Base-by-base conservation (phyloP, 768 basidiomycete species). In the Collybia sordida region DNA sequence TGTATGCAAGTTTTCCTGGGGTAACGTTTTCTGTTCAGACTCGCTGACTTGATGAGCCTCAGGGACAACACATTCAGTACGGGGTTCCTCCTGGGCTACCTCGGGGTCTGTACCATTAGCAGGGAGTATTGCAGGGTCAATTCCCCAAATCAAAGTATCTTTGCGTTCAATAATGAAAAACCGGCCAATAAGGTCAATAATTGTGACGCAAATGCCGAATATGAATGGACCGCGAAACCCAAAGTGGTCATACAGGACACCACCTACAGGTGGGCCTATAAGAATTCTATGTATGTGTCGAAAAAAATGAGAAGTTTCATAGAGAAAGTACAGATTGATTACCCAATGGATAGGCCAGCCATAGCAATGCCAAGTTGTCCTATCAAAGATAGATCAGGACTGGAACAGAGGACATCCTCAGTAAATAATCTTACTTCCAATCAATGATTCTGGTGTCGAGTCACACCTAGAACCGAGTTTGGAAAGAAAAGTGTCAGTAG, bases 341-440 rank as follows among this genome's bases (percentile, higher is more conserved):
- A 82, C 80, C 84, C 83, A 22, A 81, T 49, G 14, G 81, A 77
- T 35, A 83, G 59, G 11, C 83, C 82, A 6, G 71, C 67, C 75
- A 85, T 83, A 3, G 81, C 78, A 27, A 83, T 64, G 0, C 85
- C 85, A 17, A 86, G 66, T 57, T 86, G 84, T 50, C 74, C 83
- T 79, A 21, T 35, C 9, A 2, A 40, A 51, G 35, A 19, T 11
- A 37, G 45, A 21, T 8, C 27, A 38, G 46, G 21, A 35, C 3
- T 12, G 31, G 9, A 12, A 11, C 14, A 7, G 11, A 31, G 2
- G 37, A 11, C 24, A 9, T 19, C 15, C n/a, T n/a, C 2, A 25
- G 22, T 47, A 44, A 18, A 18, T 49, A 15, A 31, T 67, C 77
- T 64, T 58, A 82, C 83, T 69, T 50, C 77, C 83, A 24, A 80